Percentiles rank a stretch among this genome's conserved stretches.
phyloP scores from a whole-genome alignment of 768 basidiomycete genomes.

The Ramaria sp. region DNA sequence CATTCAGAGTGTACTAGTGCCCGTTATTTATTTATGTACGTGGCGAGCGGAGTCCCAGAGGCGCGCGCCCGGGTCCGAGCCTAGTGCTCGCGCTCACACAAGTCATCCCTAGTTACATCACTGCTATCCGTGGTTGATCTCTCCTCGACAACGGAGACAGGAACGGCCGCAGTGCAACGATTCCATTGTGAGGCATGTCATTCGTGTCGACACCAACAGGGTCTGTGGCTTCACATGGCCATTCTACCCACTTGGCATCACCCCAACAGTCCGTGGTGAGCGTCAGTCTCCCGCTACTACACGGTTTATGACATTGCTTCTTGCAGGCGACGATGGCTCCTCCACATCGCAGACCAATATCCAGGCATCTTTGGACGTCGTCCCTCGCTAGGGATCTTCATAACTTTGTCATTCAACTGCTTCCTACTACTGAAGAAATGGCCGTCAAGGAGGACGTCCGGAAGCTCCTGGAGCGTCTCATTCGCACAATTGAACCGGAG shows the following conservation, averaged over 20 bases:
- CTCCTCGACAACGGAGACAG: not conserved
- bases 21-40: not conserved
- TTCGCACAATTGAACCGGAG: slow-evolving; percentile 88
- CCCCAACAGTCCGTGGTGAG: not conserved
- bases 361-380: slow-evolving; percentile 5
- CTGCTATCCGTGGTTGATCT: not conserved
- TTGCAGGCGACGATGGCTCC: not conserved
- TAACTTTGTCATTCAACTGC: slow-evolving; percentile 82
- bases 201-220: not conserved
- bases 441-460: slow-evolving; percentile 93
- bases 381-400: slow-evolving; percentile 7
- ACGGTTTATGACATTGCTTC: not conserved
- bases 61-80: not conserved
- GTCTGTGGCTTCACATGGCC: not conserved
- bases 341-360: not conserved
- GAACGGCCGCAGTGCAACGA: not conserved
- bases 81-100: not conserved
- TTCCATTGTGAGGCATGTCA: not conserved
- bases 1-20: no score
- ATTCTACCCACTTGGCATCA: not conserved
- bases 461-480: slow-evolving; percentile 89
- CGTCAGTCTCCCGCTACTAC: not conserved
- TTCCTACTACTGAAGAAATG: slow-evolving; percentile 85
- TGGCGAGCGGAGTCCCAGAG: not conserved
- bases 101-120: not conserved